Evolutionary conservation across 352 stramenopile species (phyloP), one percentile per base, ranked within the genome.

Genomic region (Elongisporangium anandrum): DNA sequence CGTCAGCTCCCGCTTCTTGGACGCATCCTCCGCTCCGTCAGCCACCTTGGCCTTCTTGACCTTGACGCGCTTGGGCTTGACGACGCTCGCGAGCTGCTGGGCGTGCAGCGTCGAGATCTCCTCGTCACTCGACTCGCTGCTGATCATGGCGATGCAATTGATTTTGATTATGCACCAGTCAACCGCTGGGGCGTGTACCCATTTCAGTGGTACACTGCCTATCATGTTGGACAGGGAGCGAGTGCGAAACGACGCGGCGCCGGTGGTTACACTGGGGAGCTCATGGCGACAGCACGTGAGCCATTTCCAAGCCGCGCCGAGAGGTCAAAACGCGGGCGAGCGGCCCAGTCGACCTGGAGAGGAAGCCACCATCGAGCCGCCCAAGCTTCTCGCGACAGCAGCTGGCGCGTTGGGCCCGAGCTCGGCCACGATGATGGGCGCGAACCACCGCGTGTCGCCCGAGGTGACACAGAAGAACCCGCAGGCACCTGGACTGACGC

Each of bases 81-180:
- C 21, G 20, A 54, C 53, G 21, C 66, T 55, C 34, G 69, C 59
- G 12, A 70, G 57, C 48, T 73, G 68, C 55, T 60, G 63, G 66
- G 77, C 57, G 68, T 88, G 78, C 60, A 90, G 70, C 70, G 75
- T 81, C 41, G 81, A 63, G n/a, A 94, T 71, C 75, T 95, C 86
- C 56, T 92, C 85, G 75, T 95, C 86, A 57, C 86, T 95, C 26
- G 85, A 94, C 75, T 94, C 85, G 77, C 85, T 94, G 76, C 82
- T 92, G 69, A 94, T 94, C 82, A 94, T 94, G 8, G 13, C 13
- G 8, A 9, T 7, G 4, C 29, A 8, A 17, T 12, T 45, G 8
- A 2, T 38, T 38, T 38, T 9, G 26, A 45, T 45, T 45, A 12
- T 9, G 34, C 34, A 45, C 34, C 34, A 45, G 8, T 45, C 34